Conservation (phyloP, 805 yeast genomes). For the Candida suzukii region DNA sequence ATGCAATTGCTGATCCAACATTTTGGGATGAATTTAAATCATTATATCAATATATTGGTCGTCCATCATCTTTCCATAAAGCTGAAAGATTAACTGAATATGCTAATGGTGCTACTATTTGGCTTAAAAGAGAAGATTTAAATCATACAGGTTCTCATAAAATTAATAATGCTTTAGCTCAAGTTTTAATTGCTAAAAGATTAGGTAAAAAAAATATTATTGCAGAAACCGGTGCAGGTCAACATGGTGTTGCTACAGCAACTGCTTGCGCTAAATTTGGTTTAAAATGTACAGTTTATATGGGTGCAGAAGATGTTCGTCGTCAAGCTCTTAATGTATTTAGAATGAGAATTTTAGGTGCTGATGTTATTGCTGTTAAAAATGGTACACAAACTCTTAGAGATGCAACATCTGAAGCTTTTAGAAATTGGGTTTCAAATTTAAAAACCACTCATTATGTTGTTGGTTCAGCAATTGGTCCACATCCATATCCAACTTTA, state of each 20-base stretch:
- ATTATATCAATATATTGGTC: constrained; percentile 87
- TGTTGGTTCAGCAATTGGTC: constrained; percentile 98
- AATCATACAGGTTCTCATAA: constrained; percentile 88
- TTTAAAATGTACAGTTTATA: constrained; percentile 83
- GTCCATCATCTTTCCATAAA: constrained; percentile 88
- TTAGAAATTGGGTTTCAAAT: constrained; percentile 91
- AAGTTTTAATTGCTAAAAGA: constrained; percentile 71
- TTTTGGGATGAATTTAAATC: constrained; percentile 92
- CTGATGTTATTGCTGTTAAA: constrained; percentile 86
- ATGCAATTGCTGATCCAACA: constrained; percentile 78
- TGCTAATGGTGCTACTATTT: constrained; percentile 93
- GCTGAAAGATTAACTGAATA: constrained; percentile 86
- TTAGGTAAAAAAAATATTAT: constrained; percentile 70
- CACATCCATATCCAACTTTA: constrained; percentile 97
- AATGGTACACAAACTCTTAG: constrained; percentile 94
- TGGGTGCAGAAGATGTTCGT: constrained; percentile 99
- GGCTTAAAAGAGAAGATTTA: constrained; percentile 96
- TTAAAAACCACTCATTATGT: constrained; percentile 84
- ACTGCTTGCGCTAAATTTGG: constrained; percentile 94
- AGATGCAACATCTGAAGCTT: constrained; percentile 97
- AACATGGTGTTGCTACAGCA: constrained; percentile 90
- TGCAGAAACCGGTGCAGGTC: constrained; percentile 93
- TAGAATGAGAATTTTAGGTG: constrained; percentile 95
- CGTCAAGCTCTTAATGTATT: constrained; percentile 98
- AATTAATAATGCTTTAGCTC: constrained; percentile 79